These are phyloP conservation scores for Cochlearia excelsa DNA, from an alignment of 345 rosid species.

Conservation along the genomic window DNA sequence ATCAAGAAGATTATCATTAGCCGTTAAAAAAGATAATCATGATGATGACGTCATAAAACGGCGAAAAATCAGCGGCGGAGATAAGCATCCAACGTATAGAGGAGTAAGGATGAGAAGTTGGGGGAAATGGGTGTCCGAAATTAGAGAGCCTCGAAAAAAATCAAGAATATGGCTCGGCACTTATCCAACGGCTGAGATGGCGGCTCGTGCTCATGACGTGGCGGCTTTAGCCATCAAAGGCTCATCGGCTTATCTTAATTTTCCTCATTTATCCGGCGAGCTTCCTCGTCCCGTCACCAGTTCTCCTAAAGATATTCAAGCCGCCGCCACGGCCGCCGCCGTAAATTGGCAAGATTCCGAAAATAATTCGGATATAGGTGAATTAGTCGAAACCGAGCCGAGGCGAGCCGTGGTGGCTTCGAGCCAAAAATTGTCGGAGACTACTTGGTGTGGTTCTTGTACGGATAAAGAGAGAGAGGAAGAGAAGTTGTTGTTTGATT, in stretches of 20 bases:
- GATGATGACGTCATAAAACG: conserved; percentile 21
- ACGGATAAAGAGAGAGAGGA: conserved; percentile 43
- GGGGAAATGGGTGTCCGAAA: conserved; percentile 91
- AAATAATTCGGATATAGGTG: conserved; percentile 3
- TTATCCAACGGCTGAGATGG: conserved; percentile 72
- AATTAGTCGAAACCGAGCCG: conserved; percentile 35
- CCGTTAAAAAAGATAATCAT: conserved; percentile 19
- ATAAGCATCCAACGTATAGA: conserved; percentile 54
- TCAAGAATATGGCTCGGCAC: conserved; percentile 89
- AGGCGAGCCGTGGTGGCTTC: conserved; percentile 22
- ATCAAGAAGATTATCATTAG: conserved; percentile 37
- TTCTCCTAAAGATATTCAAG: conserved; percentile 61
- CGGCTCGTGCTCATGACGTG: conserved; percentile 82
- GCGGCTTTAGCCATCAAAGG: conserved; percentile 80
- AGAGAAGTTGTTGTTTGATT: conserved; percentile 67
- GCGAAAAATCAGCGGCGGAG: conserved; percentile 28
- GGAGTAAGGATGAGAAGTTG: conserved; percentile 78
- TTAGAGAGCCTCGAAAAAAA: conserved; percentile 71
- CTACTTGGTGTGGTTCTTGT: conserved; percentile 26
- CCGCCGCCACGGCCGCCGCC: conserved; percentile 61
- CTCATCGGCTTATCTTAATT: conserved; percentile 55
- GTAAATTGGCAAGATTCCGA: conserved; percentile 29
- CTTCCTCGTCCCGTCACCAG: conserved; percentile 53
- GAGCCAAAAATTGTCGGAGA: conserved; percentile 41
- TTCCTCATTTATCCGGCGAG: conserved; percentile 46